Evolutionary conservation across 2,329 filamentous ascomycete genomes (phyloP).

Genomic region (Periconia digitata): DNA sequence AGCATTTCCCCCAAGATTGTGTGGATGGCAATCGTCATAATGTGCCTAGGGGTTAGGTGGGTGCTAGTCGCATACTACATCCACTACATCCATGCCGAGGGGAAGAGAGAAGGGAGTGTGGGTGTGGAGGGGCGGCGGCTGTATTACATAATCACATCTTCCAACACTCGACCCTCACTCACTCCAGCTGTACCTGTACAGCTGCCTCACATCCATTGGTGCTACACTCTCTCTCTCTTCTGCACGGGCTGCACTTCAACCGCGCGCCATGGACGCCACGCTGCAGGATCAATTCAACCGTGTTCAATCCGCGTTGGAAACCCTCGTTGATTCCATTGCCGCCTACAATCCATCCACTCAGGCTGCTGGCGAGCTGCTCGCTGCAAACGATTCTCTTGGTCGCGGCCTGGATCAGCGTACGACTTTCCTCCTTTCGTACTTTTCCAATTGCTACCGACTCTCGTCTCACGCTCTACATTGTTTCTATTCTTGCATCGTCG

Average conservation of each 20-base stretch:
- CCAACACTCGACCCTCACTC: background rate
- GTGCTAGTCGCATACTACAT: too few relatives aligned
- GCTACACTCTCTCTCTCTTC: slow-evolving; percentile 1
- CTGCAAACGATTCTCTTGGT: slow-evolving; percentile 69
- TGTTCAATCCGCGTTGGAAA: slow-evolving; percentile 57
- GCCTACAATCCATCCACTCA: slow-evolving; percentile 76
- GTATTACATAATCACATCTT: background rate
- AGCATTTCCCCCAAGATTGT: too few relatives aligned
- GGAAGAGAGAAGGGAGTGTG: background rate
- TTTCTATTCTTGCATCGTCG: background rate
- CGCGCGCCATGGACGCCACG: slow-evolving; percentile 43
- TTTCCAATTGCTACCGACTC: too few relatives aligned
- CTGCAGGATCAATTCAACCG: slow-evolving; percentile 49
- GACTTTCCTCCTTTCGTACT: background rate
- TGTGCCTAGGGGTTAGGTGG: too few relatives aligned
- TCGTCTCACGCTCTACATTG: too few relatives aligned
- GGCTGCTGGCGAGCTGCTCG: slow-evolving; percentile 68
- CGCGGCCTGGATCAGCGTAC: slow-evolving; percentile 67
- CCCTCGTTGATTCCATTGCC: slow-evolving; percentile 75
- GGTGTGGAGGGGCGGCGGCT: too few relatives aligned
- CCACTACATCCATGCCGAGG: too few relatives aligned
- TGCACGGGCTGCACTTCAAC: too few relatives aligned
- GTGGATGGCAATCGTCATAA: too few relatives aligned
- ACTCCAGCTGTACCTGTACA: background rate
- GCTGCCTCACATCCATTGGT: background rate